Evolutionary conservation across 768 basidiomycete genomes (phyloP).

Genomic region (Mycena venus): DNA sequence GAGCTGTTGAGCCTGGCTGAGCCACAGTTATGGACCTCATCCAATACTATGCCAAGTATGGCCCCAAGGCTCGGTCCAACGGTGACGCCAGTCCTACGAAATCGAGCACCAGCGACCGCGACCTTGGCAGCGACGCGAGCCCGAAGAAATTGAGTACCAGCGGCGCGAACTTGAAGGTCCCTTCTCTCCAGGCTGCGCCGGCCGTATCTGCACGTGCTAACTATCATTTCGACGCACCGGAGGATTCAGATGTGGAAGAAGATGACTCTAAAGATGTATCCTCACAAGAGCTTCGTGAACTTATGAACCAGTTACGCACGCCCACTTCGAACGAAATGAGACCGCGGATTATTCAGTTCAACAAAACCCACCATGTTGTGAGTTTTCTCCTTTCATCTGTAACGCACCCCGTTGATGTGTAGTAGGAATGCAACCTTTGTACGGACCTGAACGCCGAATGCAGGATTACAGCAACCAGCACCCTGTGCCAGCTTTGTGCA

Average conservation of each 20-base stretch:
- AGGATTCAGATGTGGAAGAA: slow-evolving; percentile 21
- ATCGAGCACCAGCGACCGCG: background rate
- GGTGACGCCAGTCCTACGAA: background rate
- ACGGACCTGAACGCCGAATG: background rate
- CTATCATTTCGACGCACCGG: background rate
- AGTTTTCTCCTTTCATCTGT: background rate
- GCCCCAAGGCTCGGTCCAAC: background rate
- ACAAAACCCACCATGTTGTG: slow-evolving; percentile 10
- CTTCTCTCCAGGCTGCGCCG: too few relatives aligned
- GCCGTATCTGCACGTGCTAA: background rate
- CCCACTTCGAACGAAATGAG: background rate
- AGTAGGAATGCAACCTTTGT: slow-evolving; percentile 2
- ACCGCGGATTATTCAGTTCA: background rate
- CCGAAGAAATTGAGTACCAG: background rate
- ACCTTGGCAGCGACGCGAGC: background rate
- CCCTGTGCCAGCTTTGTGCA: background rate
- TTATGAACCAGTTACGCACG: background rate
- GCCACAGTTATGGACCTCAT: slow-evolving; percentile 19
- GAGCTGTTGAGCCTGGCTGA: background rate
- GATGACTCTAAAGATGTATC: slow-evolving; percentile 10
- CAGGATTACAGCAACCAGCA: background rate
- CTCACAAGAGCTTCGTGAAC: background rate
- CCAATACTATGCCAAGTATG: slow-evolving; percentile 15
- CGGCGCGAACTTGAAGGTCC: background rate
- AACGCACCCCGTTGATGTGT: background rate